Evolutionary conservation across 179 eudicot genomes (phyloP), one percentile per base, ranked within the genome.

Genomic region (Gypsophila paniculata): DNA sequence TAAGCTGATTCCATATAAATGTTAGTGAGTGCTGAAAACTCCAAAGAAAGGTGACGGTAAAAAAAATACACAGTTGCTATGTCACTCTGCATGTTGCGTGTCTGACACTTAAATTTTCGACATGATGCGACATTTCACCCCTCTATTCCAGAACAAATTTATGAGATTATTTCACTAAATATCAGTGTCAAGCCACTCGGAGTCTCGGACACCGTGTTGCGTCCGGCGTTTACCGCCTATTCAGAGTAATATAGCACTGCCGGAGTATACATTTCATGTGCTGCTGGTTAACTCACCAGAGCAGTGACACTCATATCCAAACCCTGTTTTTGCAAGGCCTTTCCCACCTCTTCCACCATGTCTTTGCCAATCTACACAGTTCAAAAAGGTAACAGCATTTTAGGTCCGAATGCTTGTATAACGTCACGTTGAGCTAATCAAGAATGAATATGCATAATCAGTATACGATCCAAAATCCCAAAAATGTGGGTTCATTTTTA

Each of bases 221-320:
- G 44, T 39, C 44, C 44, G 44, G 10, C 44, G 6, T 15, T 10
- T 46, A 12, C 9, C 15, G 0, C 17, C 0, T 0, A 46, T 10
- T 46, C 44, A 9, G 52, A 46, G 14, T 46, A 46, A 46, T 12
- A 46, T 46, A 46, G 15, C 52, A 10, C 52, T 10, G 52, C 52
- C 0, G 52, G 12, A 39, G 0, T 11, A 36, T 48, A 68, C 1
- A 51, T 8, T 18, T 57, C 1, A 46, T 4, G 10, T 54, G 9
- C 32, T 7, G 11, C 53, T 12, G 19, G 18, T 44, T 3, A 49
- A 79, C 84, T 77, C 65, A 88, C 90, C 86, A 88, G 77, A 23
- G 93, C 90, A 72, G 89, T 74, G 69, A 88, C 90, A 15, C 75
- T 80, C 64, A 86, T 83, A 11, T 85, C 81, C 48, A 86, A 76